These are phyloP conservation scores for Penicillium herquei DNA, from an alignment of 495 filamentous ascomycete species.

Conservation along the genomic window DNA sequence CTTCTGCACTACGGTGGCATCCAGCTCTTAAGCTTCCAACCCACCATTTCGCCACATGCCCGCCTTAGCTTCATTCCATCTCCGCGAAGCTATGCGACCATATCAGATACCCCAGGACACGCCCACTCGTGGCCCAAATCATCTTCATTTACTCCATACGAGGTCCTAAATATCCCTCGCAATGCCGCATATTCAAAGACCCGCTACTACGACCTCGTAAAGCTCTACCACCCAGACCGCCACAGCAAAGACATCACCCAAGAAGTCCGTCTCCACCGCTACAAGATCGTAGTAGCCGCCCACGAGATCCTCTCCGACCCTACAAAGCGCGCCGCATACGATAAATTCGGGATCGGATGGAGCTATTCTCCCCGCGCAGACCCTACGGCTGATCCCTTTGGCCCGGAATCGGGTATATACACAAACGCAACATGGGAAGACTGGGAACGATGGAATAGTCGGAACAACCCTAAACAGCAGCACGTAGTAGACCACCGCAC, in stretches of 20 bases:
- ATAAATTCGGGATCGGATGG: slow-evolving; percentile 81
- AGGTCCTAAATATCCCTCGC: slow-evolving; percentile 69
- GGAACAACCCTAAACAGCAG: slow-evolving; percentile 56
- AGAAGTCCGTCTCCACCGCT: slow-evolving; percentile 72
- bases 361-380: slow-evolving; percentile 37
- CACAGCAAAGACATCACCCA: slow-evolving; percentile 51
- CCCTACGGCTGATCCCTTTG: slow-evolving; percentile 18
- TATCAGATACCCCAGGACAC: slow-evolving; percentile 20
- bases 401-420: slow-evolving; percentile 48
- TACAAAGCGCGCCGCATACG: slow-evolving; percentile 73
- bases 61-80: slow-evolving; percentile 1
- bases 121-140: slow-evolving; percentile 38
- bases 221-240: slow-evolving; percentile 92
- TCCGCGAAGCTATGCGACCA: slow-evolving; percentile 32
- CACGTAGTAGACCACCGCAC: slow-evolving; percentile 67
- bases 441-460: slow-evolving; percentile 85
- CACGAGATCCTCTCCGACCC: slow-evolving; percentile 90
- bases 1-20: slow-evolving; percentile 25
- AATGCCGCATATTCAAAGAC: slow-evolving; percentile 73
- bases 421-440: slow-evolving; percentile 97
- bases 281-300: slow-evolving; percentile 80
- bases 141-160: slow-evolving; percentile 72
- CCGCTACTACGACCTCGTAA: slow-evolving; percentile 86
- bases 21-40: slow-evolving; percentile 28
- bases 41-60: slow-evolving; percentile 17